Percentiles rank a stretch among this genome's conserved stretches.
phyloP scores from a whole-genome alignment of 441 rosid species.

The Bocquillonia castaneifolia region DNA sequence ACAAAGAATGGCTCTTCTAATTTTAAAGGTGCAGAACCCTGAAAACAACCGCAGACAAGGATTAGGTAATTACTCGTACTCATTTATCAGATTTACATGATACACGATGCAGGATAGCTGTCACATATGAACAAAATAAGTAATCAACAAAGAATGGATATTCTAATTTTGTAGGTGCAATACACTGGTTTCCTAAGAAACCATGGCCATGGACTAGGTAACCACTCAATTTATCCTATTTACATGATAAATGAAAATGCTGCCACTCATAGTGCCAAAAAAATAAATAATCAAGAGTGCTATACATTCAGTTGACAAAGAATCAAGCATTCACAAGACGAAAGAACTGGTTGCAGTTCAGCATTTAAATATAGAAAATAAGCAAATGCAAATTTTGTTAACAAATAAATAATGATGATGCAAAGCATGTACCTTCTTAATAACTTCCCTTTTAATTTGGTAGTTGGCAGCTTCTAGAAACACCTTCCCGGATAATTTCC shows the following conservation, averaged over 20 bases:
- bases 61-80: no score
- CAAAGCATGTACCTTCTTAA: conserved; percentile 53
- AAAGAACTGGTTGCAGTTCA: not conserved
- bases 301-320: not conserved
- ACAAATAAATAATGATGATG: conserved; percentile 1
- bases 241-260: not conserved
- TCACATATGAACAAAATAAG: not conserved
- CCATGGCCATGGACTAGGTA: not conserved
- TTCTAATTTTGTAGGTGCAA: not conserved
- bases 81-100: no score
- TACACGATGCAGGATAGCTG: no score
- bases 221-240: not conserved
- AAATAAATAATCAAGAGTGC: not conserved
- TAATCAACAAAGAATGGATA: not conserved
- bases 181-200: not conserved
- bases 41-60: no score
- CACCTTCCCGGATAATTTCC: conserved; percentile 63
- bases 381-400: not conserved
- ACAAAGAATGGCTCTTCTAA: no score
- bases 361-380: not conserved
- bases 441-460: conserved; percentile 64
- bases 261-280: not conserved
- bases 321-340: not conserved
- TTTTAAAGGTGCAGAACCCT: no score
- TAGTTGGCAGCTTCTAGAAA: conserved; percentile 77